Base-by-base conservation (phyloP, 2,329 filamentous ascomycete species). In the Curvularia sp. region DNA sequence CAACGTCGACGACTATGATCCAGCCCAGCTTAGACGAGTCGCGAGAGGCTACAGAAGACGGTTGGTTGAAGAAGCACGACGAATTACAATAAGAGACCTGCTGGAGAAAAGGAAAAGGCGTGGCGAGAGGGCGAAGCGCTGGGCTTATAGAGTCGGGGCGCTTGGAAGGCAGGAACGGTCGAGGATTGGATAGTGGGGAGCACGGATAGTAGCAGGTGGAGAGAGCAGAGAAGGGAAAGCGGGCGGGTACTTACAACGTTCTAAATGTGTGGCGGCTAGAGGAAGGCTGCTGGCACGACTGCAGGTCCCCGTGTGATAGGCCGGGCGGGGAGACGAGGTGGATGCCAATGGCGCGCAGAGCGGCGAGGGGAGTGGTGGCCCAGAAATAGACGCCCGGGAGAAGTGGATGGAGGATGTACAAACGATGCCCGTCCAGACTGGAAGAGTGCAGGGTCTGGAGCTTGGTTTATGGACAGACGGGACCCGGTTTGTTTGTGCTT, bases 11-110 rank as follows among this genome's bases (percentile, higher is more conserved):
- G 74, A 76, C 68, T 70, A 71, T 68, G 64, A 73, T 73, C 72
- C 71, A 76, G 75, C 43, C 72, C 73, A 77, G 74, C 74, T 75
- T 71, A 69, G 69, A 70, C 73, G 68, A 75, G 74, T 73, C 67
- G 72, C 50, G 39, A 57, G 65, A 63, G 63, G 64, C n/a, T 52
- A 54, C 27, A 59, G 60, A 66, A 70, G 70, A 66, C 59, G 58
- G 55, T 67, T 67, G 66, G 64, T 57, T 69, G 53, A 65, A 73
- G 72, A 73, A 66, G 61, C 66, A 74, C 67, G 68, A 66, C 68
- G 72, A 74, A 77, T 75, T 77, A 75, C 75, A 74, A 73, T 70
- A 70, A 75, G 75, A 77, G 74, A 71, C 77, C 76, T 74, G 76
- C 76, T 78, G 72, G 69, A 73, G 72, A 72, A 67, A 73, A 72